Evolutionary conservation across 768 basidiomycete genomes (phyloP), one percentile per base, ranked within the genome.

Genomic region (Leccinellum rugosiceps): DNA sequence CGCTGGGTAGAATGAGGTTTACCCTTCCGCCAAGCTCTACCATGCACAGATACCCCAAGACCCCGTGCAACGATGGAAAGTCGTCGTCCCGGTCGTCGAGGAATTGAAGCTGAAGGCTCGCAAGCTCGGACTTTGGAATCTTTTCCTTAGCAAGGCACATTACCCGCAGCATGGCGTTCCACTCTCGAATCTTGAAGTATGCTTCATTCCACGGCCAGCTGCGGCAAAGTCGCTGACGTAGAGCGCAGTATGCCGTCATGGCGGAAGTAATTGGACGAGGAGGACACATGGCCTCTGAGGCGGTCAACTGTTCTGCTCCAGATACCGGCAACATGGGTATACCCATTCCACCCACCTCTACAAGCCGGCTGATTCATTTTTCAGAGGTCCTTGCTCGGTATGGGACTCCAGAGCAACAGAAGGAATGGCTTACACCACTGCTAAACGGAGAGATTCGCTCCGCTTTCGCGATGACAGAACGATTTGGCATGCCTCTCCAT

Each of bases 251-350:
- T 71, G 93, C 91, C 38, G 89, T 98, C 28, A 97, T 98, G 87
- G 94, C 94, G n/a, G 96, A 97, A 73, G 74, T 97, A 45, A 82
- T 98, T 63, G 95, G 95, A 4, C 85, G 92, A 55, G 87, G 82
- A 21, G 87, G 89, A 9, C 87, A 87, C 61, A 74, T 94, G 50
- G 92, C 88, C 3, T 86, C 95, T 21, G 88, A 98, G 75, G 85
- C 82, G 13, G 86, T 90, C 55, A 99, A 99, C 68, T 98, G 94
- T 74, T 86, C 94, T 25, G 94, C 95, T 14, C 96, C 96, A 30
- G 96, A 98, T 73, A 98, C 96, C 15, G 96, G 95, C 2, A 98
- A 98, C 72, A 98, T 98, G 94, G 94, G 93, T 92, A 63, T 50
- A 15, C 31, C 41, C 8, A 6, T 63, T 52, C 19, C 11, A 10